phyloP scores from a whole-genome alignment of 441 rosid genomes.

The Lepidium campestre region DNA sequence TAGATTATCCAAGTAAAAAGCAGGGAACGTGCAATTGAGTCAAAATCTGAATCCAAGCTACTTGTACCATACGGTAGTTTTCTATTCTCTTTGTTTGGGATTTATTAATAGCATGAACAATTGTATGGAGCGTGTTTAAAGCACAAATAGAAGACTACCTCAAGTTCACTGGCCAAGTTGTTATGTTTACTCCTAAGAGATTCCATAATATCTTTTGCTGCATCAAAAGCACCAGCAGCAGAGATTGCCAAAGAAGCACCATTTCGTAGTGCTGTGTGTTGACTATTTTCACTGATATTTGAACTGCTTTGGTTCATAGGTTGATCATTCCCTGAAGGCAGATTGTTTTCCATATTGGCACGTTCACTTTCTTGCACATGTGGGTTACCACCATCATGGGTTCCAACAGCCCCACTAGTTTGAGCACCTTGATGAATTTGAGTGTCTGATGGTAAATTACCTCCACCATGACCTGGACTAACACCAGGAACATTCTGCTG shows the following conservation, averaged over 20 bases:
- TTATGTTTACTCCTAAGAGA: conserved; percentile 90
- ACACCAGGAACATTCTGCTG: conserved; percentile 63
- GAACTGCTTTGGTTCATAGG: conserved; percentile 68
- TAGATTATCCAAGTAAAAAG: conserved; percentile 7
- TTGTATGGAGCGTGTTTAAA: not conserved
- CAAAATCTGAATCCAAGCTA: conserved; percentile 7
- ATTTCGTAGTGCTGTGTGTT: conserved; percentile 54
- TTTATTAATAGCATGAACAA: not conserved
- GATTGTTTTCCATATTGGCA: conserved; percentile 45
- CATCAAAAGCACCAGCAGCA: conserved; percentile 88
- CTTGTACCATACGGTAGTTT: conserved; percentile 7
- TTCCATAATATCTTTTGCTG: conserved; percentile 99
- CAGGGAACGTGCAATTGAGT: not conserved
- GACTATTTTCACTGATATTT: conserved; percentile 54
- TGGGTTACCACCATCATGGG: conserved; percentile 70
- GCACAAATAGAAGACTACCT: conserved; percentile 47
- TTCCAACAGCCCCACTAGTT: conserved; percentile 51
- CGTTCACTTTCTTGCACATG: conserved; percentile 86
- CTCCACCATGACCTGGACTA: conserved; percentile 54
- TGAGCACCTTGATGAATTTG: conserved; percentile 62
- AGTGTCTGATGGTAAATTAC: conserved; percentile 51
- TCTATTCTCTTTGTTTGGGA: not conserved
- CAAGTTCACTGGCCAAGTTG: conserved; percentile 94
- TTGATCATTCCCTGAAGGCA: conserved; percentile 65
- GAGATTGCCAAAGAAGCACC: conserved; percentile 67